phyloP scores from a whole-genome alignment of 2,329 filamentous ascomycete genomes.

The Rhynchosporium agropyri region DNA sequence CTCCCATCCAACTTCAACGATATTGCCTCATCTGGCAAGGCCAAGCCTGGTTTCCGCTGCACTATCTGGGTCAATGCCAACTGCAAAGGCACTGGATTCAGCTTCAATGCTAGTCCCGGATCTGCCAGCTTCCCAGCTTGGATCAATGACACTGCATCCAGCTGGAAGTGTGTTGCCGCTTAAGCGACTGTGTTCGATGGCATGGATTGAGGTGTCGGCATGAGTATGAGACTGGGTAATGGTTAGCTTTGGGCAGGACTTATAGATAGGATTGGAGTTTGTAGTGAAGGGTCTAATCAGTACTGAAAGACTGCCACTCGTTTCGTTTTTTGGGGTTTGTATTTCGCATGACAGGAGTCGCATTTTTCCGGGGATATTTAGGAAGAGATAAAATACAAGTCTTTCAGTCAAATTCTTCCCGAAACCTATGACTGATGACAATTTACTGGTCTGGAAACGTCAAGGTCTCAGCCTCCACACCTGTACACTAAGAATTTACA shows the following conservation, averaged over 20 bases:
- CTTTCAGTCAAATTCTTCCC: neutral
- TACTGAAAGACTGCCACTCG: conserved; percentile 10
- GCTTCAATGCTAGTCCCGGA: conserved; percentile 22
- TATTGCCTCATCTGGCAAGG: conserved; percentile 22
- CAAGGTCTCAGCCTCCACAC: neutral
- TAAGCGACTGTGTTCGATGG: neutral
- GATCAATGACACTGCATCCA: conserved; percentile 23
- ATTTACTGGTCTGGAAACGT: neutral
- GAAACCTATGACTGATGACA: neutral
- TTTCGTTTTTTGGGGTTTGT: neutral
- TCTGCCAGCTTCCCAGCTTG: conserved; percentile 15
- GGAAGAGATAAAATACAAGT: neutral
- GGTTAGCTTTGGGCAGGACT: neutral
- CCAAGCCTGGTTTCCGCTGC: conserved; percentile 26
- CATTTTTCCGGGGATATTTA: neutral
- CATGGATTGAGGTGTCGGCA: neutral
- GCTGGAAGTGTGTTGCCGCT: conserved; percentile 26
- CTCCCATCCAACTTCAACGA: conserved; percentile 23
- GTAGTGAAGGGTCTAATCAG: neutral
- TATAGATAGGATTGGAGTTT: conserved; percentile 1
- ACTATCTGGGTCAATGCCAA: conserved; percentile 21
- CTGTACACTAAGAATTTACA: neutral
- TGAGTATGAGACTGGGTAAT: neutral
- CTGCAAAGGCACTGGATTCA: conserved; percentile 24
- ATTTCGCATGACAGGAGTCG: neutral